phyloP scores from a whole-genome alignment of 805 yeast genomes.

The Yarrowia bubula region DNA sequence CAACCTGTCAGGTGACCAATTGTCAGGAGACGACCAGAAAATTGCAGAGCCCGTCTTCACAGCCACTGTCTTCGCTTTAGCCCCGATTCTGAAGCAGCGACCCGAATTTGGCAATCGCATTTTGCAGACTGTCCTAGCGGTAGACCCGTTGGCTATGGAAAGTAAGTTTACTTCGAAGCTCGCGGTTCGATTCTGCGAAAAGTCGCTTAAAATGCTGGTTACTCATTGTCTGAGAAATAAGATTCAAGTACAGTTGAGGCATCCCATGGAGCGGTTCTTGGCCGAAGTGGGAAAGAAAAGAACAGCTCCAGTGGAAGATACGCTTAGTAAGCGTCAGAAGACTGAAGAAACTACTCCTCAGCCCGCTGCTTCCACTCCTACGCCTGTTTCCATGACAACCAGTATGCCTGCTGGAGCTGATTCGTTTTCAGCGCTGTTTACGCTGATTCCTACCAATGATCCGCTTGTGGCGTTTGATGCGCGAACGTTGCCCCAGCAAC shows the following conservation, averaged over 20 bases:
- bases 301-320: constrained; percentile 38
- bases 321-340: constrained; percentile 34
- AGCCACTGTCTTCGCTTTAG: constrained; percentile 64
- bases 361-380: neutral
- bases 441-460: constrained; percentile 59
- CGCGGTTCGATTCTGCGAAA: constrained; percentile 12
- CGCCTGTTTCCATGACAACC: constrained; percentile 18
- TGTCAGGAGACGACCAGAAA: constrained; percentile 33
- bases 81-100: constrained; percentile 50
- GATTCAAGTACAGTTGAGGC: neutral
- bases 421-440: constrained; percentile 61
- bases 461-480: constrained; percentile 69
- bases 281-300: constrained; percentile 31
- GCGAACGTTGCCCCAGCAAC: constrained; percentile 60
- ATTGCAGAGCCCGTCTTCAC: constrained; percentile 42
- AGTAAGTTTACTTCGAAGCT: constrained; percentile 13
- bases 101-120: constrained; percentile 40
- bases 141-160: neutral
- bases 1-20: constrained; percentile 53
- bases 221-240: constrained; percentile 12
- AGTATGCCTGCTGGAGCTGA: constrained; percentile 33
- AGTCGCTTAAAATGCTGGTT: constrained; percentile 17
- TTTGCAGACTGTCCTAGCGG: neutral
- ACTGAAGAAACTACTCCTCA: constrained; percentile 26
- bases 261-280: constrained; percentile 15